These are phyloP conservation scores for Bipolaris oryzae DNA, from an alignment of 2,329 filamentous ascomycete species.

Conservation along the genomic window DNA sequence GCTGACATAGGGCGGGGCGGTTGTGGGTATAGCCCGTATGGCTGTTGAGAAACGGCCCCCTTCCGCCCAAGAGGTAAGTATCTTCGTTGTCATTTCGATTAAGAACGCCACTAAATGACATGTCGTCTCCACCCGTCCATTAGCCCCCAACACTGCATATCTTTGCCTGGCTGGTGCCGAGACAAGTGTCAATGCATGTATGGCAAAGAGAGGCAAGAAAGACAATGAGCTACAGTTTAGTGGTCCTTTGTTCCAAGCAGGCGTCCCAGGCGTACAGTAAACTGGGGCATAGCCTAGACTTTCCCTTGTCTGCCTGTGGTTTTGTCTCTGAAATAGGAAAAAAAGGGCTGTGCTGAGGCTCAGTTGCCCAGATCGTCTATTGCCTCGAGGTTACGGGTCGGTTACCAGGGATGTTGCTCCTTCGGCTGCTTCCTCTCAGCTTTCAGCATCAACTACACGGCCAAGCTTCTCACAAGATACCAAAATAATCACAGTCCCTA, in stretches of 20 bases:
- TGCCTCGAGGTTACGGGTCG: constrained; percentile 12
- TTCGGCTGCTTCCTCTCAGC: constrained; percentile 22
- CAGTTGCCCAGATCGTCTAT: constrained; percentile 17
- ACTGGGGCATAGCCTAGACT: neutral
- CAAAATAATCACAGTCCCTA: constrained; percentile 19
- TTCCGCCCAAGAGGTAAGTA: constrained; percentile 1
- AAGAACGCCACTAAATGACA: constrained; percentile 15
- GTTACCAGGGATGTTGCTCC: constrained; percentile 17
- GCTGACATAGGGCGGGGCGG: constrained; percentile 7
- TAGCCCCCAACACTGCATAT: neutral
- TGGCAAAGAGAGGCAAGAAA: neutral
- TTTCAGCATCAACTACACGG: constrained; percentile 16
- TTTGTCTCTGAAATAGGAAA: neutral
- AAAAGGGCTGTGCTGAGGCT: constrained; percentile 19
- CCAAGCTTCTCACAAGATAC: constrained; percentile 27
- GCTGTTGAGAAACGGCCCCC: constrained; percentile 12
- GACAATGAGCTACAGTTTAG: constrained; percentile 1
- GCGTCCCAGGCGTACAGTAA: neutral
- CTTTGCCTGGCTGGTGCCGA: neutral
- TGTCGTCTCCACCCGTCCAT: neutral
- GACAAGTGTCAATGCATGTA: neutral
- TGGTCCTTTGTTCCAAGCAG: neutral
- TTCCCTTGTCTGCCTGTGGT: constrained; percentile 1
- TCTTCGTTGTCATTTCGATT: constrained; percentile 10
- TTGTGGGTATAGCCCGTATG: neutral